These are phyloP conservation scores for Cladosporium sphaerospermum DNA, from an alignment of 2,329 filamentous ascomycete genomes.

Conservation along the genomic window DNA sequence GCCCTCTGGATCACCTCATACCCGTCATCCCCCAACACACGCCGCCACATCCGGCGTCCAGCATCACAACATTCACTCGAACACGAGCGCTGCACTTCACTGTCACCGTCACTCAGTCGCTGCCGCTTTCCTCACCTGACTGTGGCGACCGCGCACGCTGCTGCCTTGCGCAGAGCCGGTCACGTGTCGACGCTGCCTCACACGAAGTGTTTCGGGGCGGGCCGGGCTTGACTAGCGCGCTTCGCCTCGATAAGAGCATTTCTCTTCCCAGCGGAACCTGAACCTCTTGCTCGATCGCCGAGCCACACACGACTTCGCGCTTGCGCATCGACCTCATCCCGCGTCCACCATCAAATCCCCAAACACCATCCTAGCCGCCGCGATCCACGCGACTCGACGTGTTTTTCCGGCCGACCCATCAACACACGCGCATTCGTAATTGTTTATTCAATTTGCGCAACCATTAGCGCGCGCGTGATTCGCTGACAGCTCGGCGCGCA, in stretches of 20 bases:
- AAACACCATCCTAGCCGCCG: conserved; percentile 6
- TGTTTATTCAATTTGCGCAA: conserved; percentile 9
- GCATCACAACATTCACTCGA: no score
- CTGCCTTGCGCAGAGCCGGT: not conserved
- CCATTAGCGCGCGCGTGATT: conserved; percentile 7
- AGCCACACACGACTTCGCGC: conserved; percentile 16
- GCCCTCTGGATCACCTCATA: conserved; percentile 10
- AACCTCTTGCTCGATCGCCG: conserved; percentile 15
- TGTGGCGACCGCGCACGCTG: not conserved
- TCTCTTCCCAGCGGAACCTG: conserved; percentile 9
- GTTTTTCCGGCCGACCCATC: conserved; percentile 5
- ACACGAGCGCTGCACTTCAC: not conserved
- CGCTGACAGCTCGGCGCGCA: conserved; percentile 8
- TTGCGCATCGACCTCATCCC: conserved; percentile 10
- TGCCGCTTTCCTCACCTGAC: not conserved
- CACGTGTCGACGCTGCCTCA: not conserved
- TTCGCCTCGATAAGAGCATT: conserved; percentile 11
- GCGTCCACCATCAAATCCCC: conserved; percentile 9
- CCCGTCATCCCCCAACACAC: not conserved
- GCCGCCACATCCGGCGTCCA: no score
- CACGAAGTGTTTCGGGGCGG: not conserved
- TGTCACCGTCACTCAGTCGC: not conserved
- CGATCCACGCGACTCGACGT: conserved; percentile 10
- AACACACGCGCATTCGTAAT: conserved; percentile 9
- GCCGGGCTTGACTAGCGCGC: conserved; percentile 3